phyloP scores from a whole-genome alignment of 2,329 filamentous ascomycete species.

The Claviceps capensis region DNA sequence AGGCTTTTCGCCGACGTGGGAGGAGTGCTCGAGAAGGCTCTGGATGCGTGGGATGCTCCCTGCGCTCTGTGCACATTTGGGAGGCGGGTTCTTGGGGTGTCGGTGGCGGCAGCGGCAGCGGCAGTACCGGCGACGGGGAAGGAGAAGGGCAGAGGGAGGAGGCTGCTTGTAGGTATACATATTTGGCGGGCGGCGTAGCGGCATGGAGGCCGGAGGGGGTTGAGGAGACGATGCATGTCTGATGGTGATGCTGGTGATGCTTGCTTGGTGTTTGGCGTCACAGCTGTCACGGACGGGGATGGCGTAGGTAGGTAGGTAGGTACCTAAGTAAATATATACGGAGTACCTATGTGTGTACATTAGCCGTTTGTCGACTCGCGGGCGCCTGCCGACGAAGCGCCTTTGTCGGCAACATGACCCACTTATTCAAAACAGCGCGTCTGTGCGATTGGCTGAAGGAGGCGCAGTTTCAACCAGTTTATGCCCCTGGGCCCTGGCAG shows the following conservation, averaged over 20 bases:
- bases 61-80: neutral
- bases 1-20: slow-evolving; percentile 32
- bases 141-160: neutral
- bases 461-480: too few species aligned
- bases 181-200: neutral
- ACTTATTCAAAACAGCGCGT: too few species aligned
- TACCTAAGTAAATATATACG: too few species aligned
- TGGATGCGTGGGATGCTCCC: neutral
- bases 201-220: neutral
- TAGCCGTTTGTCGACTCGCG: too few species aligned
- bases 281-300: neutral
- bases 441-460: too few species aligned
- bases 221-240: slow-evolving; percentile 1
- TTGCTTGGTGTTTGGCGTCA: neutral
- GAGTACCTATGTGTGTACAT: too few species aligned
- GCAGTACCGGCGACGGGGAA: too few species aligned
- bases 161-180: neutral
- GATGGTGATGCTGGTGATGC: neutral
- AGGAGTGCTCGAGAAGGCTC: slow-evolving; percentile 20
- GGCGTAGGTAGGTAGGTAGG: neutral
- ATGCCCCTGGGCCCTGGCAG: too few species aligned
- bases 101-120: too few species aligned
- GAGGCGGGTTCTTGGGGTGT: neutral
- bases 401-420: too few species aligned
- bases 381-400: too few species aligned